Base-by-base conservation (phyloP, 371 early-diverging fungal species). In the Mucor circinelloides region DNA sequence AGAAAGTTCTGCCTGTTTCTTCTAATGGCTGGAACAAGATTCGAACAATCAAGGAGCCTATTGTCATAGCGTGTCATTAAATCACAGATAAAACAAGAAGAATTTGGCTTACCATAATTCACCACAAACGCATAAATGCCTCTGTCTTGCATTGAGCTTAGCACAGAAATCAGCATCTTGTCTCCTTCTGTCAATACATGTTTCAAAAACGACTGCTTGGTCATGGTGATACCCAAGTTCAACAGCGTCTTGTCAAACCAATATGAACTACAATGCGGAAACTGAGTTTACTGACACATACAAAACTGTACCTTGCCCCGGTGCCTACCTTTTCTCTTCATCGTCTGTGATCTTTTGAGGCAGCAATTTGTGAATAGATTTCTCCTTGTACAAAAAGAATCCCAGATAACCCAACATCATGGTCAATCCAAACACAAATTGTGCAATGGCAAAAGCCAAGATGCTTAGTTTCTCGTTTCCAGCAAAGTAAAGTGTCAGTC, bases 141-240 rank as follows among this genome's bases (percentile, higher is more conserved):
- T 77, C 94, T 93, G 58, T 88, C 89, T 1, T 67, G 66, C 13
- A 78, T 72, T 1, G 74, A 71, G 8, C 91, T 88, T 34, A 90
- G 70, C 36, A 79, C 76, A 6, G 94, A 78, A 68, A 96, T 85
- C 40, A 95, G 71, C 83, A 97, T 90, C 75, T 94, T 95, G 76
- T 98, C 99, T 15, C 97, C 99, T 76, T 96, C 96, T 1, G 98
- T 97, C 57, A 98, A 72, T 2, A 97, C 63, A 69, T 96, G 95
- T 73, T 98, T 98, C 27, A 97, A 76, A 8, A 95, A 60, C 0
- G 96, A 93, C 73, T 98, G 98, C 5, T 87, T 87, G 0, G 92
- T 90, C 75, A 98, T 90, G 0, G 92, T 90, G 32, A 84, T 75
- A 1, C 94, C 90, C 50, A 98, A 70, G 30, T 76, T 79, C 23